Evolutionary conservation across 2,329 filamentous ascomycete species (phyloP), one percentile per base, ranked within the genome.

Genomic region (Torrubiella hemipterigena): DNA sequence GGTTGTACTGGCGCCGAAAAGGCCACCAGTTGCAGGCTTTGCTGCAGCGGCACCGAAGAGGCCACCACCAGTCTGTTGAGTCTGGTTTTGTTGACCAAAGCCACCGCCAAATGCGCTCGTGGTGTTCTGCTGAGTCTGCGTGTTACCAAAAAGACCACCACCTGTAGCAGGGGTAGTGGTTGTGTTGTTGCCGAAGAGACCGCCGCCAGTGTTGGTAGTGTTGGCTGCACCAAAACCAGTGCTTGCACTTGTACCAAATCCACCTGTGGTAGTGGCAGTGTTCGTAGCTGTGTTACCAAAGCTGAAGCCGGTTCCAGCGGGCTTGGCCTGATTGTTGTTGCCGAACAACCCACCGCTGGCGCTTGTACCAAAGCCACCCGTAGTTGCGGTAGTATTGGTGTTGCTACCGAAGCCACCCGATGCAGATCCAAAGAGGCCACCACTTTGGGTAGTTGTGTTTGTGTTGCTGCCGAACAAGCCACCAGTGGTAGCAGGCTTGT

Each of bases 11-110:
- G 53, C 15, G 24, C 41, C 47, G 38, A 55, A 55, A 11, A 49
- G 40, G 24, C 50, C 41, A 12, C 55, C 53, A 3, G 49, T 46
- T 11, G 51, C 51, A 12, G 50, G 50, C 37, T 54, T 59, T 36
- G 52, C 55, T 38, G 65, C 61, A 15, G 6, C 19, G 7, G 27
- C 27, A 14, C 65, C 67, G 38, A 71, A 69, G 15, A 67, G 46
- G 10, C 59, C 58, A 21, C 49, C 42, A 23, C 51, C 54, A 19
- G 50, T 46, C 20, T 52, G 52, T 26, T 53, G 50, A 6, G 34
- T 37, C 31, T 47, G 39, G 20, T 48, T 50, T 29, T 44, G 46
- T 24, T 49, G 43, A 14, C 59, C 61, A 37, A 67, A 65, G 5
- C 41, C 49, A 30, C 49, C 39, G 26, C 52, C 48, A 26, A 55